Conservation (phyloP, 148 eudicot genomes). For the Agrostemma githago region DNA sequence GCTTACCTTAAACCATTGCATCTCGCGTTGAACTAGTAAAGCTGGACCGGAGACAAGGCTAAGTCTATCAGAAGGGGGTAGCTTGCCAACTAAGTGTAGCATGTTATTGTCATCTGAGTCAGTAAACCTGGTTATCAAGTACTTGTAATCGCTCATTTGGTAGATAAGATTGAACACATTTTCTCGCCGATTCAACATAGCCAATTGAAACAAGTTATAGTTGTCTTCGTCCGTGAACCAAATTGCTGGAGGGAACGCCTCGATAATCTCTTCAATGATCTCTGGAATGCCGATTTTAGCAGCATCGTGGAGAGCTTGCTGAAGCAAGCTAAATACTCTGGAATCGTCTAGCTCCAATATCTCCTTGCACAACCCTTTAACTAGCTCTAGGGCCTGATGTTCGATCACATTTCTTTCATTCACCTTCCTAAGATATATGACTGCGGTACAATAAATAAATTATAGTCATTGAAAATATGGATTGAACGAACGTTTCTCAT, state of each 20-base stretch:
- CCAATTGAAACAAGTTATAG: neutral
- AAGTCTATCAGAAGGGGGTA: neutral
- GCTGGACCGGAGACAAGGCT: neutral
- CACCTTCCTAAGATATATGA: neutral
- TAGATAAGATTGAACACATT: neutral
- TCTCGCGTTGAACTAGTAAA: neutral
- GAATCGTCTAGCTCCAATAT: neutral
- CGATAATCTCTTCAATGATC: neutral
- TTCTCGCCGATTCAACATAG: neutral
- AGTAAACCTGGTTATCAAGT: neutral
- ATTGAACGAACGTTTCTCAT: too few species aligned
- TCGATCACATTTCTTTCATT: neutral
- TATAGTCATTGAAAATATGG: too few species aligned
- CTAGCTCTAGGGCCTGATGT: neutral
- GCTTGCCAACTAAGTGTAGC: neutral
- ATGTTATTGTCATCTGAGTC: neutral
- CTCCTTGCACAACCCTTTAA: neutral
- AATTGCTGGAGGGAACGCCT: neutral
- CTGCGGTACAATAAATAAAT: too few species aligned
- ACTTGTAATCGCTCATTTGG: neutral
- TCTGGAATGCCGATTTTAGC: neutral
- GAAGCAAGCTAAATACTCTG: neutral
- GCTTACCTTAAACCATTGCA: neutral
- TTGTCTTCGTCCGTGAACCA: neutral
- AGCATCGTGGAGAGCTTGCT: neutral